These are phyloP conservation scores for Filobasidium floriforme DNA, from an alignment of 768 basidiomycete genomes.

Conservation along the genomic window DNA sequence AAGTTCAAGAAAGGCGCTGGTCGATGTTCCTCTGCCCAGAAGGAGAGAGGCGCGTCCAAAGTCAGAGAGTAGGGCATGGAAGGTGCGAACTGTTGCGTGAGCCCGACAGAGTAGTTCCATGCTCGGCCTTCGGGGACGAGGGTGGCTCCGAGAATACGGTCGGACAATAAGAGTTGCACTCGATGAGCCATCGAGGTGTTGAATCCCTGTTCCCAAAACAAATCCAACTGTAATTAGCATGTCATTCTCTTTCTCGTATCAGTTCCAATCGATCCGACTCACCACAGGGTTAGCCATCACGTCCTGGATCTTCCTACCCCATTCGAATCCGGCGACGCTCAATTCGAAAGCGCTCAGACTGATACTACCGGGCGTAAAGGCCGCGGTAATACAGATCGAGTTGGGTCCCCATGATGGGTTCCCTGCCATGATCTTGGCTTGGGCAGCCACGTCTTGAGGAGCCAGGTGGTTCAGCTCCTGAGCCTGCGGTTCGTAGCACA, in stretches of 20 bases:
- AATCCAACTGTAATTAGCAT: constrained; percentile 15
- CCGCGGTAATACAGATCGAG: constrained; percentile 84
- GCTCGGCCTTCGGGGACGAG: constrained; percentile 86
- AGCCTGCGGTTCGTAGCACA: constrained; percentile 14
- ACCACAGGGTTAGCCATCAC: constrained; percentile 71
- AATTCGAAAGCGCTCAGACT: constrained; percentile 88
- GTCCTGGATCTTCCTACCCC: constrained; percentile 90
- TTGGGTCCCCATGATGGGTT: constrained; percentile 92
- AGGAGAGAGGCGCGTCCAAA: constrained; percentile 83
- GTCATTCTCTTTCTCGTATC: constrained; percentile 11
- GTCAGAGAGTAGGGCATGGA: constrained; percentile 72
- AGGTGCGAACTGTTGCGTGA: constrained; percentile 84
- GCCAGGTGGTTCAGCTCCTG: constrained; percentile 86
- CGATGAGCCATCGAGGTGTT: constrained; percentile 99
- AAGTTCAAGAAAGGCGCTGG: constrained; percentile 95
- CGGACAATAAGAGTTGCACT: constrained; percentile 78
- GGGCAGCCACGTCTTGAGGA: constrained; percentile 84
- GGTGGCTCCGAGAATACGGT: constrained; percentile 92
- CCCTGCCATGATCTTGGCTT: constrained; percentile 93
- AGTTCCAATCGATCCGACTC: constrained; percentile 27
- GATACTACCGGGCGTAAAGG: constrained; percentile 96
- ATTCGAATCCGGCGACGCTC: constrained; percentile 88
- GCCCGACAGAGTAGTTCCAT: constrained; percentile 93
- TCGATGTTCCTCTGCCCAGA: constrained; percentile 94
- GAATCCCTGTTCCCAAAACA: constrained; percentile 57